Evolutionary conservation across 2,329 filamentous ascomycete species (phyloP).

Genomic region (Aspergillus proliferans): DNA sequence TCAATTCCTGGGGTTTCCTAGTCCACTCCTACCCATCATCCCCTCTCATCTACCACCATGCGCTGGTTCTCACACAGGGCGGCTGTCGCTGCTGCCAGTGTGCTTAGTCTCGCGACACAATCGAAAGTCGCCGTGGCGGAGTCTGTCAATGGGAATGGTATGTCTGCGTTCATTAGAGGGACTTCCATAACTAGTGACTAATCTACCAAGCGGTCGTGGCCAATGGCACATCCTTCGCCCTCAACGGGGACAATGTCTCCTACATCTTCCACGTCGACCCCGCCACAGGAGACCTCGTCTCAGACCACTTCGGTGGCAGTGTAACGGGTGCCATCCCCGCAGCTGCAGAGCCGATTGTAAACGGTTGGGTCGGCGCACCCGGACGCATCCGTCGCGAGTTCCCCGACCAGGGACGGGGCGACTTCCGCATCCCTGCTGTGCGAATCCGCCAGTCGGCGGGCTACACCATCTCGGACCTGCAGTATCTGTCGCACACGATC

Average conservation of each 20-base stretch:
- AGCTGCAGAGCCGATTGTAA: slow-evolving; percentile 25
- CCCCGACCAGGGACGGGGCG: slow-evolving; percentile 58
- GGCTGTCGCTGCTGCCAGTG: too few species aligned
- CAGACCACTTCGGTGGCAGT: slow-evolving; percentile 57
- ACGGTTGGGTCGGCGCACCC: slow-evolving; percentile 51
- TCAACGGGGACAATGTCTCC: slow-evolving; percentile 52
- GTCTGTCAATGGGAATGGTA: too few species aligned
- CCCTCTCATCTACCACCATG: too few species aligned
- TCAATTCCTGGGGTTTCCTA: too few species aligned
- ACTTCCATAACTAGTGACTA: too few species aligned
- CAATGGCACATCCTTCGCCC: slow-evolving; percentile 51
- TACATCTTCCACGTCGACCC: slow-evolving; percentile 60
- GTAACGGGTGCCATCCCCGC: slow-evolving; percentile 48
- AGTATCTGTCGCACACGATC: slow-evolving; percentile 54
- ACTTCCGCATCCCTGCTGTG: slow-evolving; percentile 57
- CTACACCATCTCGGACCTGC: slow-evolving; percentile 53
- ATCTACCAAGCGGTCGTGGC: slow-evolving; percentile 44
- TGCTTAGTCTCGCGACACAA: too few species aligned
- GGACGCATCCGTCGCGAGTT: slow-evolving; percentile 55
- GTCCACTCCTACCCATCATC: too few species aligned
- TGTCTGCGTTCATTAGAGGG: too few species aligned
- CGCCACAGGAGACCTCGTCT: slow-evolving; percentile 50
- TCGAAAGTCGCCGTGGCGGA: too few species aligned
- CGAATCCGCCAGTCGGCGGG: slow-evolving; percentile 55
- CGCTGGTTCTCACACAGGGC: too few species aligned